A percentile compares a stretch with the other conserved stretches of the same genome.
Evolutionary conservation across 164 flowering plant genomes (phyloP).

Genomic region (Litsea cubeba): DNA sequence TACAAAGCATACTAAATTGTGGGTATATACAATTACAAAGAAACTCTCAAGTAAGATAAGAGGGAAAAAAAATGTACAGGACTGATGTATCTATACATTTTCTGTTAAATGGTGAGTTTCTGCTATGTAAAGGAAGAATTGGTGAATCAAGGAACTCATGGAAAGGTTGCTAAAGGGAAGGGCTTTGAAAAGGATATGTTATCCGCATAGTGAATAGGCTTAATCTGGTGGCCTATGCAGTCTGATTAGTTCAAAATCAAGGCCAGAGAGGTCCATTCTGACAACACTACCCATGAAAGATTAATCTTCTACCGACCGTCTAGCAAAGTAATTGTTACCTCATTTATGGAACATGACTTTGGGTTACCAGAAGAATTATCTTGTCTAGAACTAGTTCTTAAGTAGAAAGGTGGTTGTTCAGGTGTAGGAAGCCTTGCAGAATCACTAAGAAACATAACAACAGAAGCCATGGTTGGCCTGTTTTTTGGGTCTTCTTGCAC

Average conservation of each 20-base stretch:
- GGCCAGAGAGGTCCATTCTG: too few species aligned
- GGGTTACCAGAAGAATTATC: background rate
- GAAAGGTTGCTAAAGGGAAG: too few species aligned
- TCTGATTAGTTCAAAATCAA: too few species aligned
- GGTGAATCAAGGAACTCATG: too few species aligned
- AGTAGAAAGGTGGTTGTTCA: slow-evolving; percentile 11
- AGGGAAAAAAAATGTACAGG: too few species aligned
- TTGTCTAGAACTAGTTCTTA: background rate
- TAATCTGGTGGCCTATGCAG: too few species aligned
- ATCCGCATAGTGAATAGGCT: too few species aligned
- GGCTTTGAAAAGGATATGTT: too few species aligned
- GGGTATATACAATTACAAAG: background rate
- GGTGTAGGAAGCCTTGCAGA: slow-evolving; percentile 13
- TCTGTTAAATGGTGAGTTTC: too few species aligned
- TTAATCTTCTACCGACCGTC: slow-evolving; percentile 2
- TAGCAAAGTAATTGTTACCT: slow-evolving; percentile 1
- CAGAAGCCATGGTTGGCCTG: slow-evolving; percentile 21
- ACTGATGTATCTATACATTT: too few species aligned
- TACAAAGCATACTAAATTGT: too few species aligned
- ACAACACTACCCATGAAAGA: background rate
- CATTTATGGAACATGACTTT: background rate
- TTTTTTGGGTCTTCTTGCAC: slow-evolving; percentile 21
- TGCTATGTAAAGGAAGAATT: too few species aligned
- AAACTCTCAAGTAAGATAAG: background rate
- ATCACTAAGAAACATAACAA: slow-evolving; percentile 20